Conservation (phyloP, 805 yeast species). For the Cyberlindnera americana region DNA sequence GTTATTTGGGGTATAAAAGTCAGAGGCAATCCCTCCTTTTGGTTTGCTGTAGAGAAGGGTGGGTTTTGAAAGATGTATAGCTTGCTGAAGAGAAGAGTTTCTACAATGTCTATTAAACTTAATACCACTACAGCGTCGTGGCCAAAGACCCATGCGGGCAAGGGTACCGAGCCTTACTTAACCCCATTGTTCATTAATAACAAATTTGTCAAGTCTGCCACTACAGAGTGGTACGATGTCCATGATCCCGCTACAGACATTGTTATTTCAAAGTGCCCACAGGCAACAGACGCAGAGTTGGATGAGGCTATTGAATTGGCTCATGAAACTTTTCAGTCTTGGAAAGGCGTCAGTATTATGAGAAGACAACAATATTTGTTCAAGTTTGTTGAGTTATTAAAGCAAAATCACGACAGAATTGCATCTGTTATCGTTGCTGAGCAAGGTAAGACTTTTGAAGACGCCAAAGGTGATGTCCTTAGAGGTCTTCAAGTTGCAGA, state of each 20-base stretch:
- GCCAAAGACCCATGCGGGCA: conserved; percentile 40
- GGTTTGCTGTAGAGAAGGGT: too few relatives aligned
- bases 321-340: conserved; percentile 49
- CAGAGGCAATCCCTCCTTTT: too few relatives aligned
- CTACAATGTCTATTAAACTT: conserved; percentile 19
- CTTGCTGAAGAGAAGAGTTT: neutral
- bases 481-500: conserved; percentile 79
- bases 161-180: conserved; percentile 39
- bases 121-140: conserved; percentile 34
- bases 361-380: conserved; percentile 61
- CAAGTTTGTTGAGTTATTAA: conserved; percentile 61
- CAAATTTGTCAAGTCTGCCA: conserved; percentile 40
- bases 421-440: conserved; percentile 64
- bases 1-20: too few relatives aligned
- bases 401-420: conserved; percentile 62
- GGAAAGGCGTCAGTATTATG: conserved; percentile 38
- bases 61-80: too few relatives aligned
- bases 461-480: conserved; percentile 71
- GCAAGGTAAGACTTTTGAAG: conserved; percentile 75
- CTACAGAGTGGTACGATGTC: conserved; percentile 58
- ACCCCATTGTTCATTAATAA: conserved; percentile 50
- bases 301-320: conserved; percentile 63
- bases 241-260: conserved; percentile 71
- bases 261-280: conserved; percentile 66
- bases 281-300: conserved; percentile 59